Conservation (phyloP, 148 eudicot species). For the Nepenthes mirabilis region DNA sequence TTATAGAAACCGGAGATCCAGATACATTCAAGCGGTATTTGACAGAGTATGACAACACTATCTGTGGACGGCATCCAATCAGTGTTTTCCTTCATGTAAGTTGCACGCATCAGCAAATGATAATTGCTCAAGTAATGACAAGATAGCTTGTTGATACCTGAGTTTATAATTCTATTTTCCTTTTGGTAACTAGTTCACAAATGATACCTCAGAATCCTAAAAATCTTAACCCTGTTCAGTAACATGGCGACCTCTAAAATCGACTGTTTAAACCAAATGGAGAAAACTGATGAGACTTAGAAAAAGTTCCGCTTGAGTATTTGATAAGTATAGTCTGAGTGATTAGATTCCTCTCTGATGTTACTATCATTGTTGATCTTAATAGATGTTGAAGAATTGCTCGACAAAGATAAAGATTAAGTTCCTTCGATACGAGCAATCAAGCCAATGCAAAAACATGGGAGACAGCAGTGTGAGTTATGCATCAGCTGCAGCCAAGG, state of each 20-base stretch:
- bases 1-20: constrained; percentile 89
- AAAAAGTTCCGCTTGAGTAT: too few relatives aligned
- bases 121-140: too few relatives aligned
- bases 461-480: constrained; percentile 98
- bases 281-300: too few relatives aligned
- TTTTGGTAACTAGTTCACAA: background rate
- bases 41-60: constrained; percentile 76
- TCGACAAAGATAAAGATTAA: constrained; percentile 65
- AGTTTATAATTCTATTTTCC: background rate
- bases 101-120: background rate
- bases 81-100: constrained; percentile 93
- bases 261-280: too few relatives aligned
- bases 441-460: constrained; percentile 84
- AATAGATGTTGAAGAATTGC: constrained; percentile 72
- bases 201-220: too few relatives aligned
- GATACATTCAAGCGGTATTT: constrained; percentile 76
- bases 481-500: constrained; percentile 86
- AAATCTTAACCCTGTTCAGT: too few relatives aligned
- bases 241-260: too few relatives aligned
- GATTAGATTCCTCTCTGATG: too few relatives aligned
- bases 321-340: too few relatives aligned
- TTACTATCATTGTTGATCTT: background rate
- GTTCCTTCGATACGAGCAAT: constrained; percentile 86
- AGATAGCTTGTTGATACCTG: background rate
- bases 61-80: constrained; percentile 97